A percentile compares a stretch with the other conserved stretches of the same genome.
phyloP scores from a whole-genome alignment of 306 rosid species.

The Malus asiatica region DNA sequence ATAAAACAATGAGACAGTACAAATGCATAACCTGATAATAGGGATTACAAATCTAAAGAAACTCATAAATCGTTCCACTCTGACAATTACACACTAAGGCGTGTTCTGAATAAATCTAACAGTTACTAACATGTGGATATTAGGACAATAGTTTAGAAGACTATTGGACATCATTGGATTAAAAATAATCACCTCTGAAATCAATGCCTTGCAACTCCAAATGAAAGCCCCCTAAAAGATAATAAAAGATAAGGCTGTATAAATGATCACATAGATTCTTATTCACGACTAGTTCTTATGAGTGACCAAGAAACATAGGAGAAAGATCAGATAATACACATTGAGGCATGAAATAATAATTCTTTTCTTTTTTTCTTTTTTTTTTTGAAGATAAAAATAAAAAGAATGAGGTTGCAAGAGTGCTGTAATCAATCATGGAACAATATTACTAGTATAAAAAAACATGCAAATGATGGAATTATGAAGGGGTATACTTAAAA shows the following conservation, averaged over 20 bases:
- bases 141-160: not conserved
- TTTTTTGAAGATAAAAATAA: too few species aligned
- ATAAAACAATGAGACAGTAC: not conserved
- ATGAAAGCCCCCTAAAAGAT: slow-evolving; percentile 81
- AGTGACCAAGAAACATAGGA: too few species aligned
- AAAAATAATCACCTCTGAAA: slow-evolving; percentile 65
- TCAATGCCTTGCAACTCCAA: slow-evolving; percentile 89
- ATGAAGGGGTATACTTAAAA: too few species aligned
- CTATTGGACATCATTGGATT: not conserved
- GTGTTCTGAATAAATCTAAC: not conserved
- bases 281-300: too few species aligned
- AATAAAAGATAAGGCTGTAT: not conserved
- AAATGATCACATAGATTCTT: too few species aligned
- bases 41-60: not conserved
- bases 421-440: not conserved
- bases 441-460: not conserved
- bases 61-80: not conserved
- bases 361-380: too few species aligned
- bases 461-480: too few species aligned
- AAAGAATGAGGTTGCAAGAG: not conserved
- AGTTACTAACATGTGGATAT: not conserved
- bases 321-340: too few species aligned
- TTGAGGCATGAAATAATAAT: too few species aligned
- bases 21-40: not conserved
- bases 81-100: not conserved